These are phyloP conservation scores for Phycomyces nitens DNA, from an alignment of 192 early-diverging fungal species.

Conservation along the genomic window DNA sequence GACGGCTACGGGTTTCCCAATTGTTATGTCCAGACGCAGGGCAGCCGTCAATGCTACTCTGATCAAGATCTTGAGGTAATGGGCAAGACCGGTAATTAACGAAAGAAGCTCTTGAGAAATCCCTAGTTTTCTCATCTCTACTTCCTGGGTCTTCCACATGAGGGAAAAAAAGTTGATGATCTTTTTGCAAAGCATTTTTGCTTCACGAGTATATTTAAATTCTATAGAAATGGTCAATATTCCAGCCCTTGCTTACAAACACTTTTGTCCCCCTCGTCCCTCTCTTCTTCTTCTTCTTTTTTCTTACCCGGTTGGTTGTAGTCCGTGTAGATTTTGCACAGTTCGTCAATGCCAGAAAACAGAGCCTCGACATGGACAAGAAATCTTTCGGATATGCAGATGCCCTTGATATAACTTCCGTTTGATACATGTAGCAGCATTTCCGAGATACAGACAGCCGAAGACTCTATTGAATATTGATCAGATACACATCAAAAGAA, in stretches of 20 bases:
- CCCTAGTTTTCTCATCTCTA: constrained; percentile 47
- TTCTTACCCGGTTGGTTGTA: constrained; percentile 19
- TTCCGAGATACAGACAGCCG: constrained; percentile 91
- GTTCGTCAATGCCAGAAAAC: constrained; percentile 78
- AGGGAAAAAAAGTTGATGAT: constrained; percentile 93
- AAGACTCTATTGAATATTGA: constrained; percentile 60
- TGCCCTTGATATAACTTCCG: constrained; percentile 76
- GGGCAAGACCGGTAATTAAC: constrained; percentile 86
- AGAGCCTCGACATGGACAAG: constrained; percentile 90
- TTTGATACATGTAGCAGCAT: constrained; percentile 91
- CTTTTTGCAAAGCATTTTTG: constrained; percentile 92
- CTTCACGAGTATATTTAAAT: constrained; percentile 79
- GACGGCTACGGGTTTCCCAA: constrained; percentile 50
- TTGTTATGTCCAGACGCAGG: constrained; percentile 68
- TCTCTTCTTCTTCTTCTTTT: too few relatives aligned
- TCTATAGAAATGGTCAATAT: constrained; percentile 35
- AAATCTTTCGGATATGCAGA: constrained; percentile 79
- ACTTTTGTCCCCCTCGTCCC: too few relatives aligned
- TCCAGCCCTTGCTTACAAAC: too few relatives aligned
- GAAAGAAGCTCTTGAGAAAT: constrained; percentile 86
- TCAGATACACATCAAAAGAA: background rate
- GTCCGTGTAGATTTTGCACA: constrained; percentile 9
- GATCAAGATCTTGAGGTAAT: constrained; percentile 88
- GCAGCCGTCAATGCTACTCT: constrained; percentile 85
- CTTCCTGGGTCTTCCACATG: constrained; percentile 71